Base-by-base conservation (phyloP, 768 basidiomycete species). In the Dacryopinax spathularia region DNA sequence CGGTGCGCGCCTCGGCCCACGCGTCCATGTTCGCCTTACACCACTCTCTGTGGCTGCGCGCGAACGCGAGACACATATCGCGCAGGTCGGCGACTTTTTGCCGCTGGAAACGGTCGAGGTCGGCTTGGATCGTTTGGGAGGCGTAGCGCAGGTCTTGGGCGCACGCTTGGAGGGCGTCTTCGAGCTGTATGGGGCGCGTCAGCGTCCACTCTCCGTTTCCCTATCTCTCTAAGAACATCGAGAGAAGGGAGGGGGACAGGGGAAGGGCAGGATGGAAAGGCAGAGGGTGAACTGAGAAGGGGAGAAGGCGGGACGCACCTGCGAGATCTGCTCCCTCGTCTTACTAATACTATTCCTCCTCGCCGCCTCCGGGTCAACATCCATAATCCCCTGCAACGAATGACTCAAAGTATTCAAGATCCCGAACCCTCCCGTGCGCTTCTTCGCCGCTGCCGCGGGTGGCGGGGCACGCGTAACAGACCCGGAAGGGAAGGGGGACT, bases 301-400 rank as follows among this genome's bases (percentile, higher is more conserved):
- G 3, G 33, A 18, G 60, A 37, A 29, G 16, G 2, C n/a, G 31
- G 13, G 20, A 72, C 77, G 68, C 71, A 94, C 94, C 79, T 93
- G 90, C n/a, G 91, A 91, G 66, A 97, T 96, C 20, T 83, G 84
- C 75, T 98, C 95, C 68, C 90, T 82, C 3, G 92, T 93, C 77
- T 96, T 97, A 66, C 88, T 88, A 67, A 99, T 98, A 61, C 86
- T 84, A 70, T 88, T 97, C 66, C 96, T 80, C 65, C 96, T 79
- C 4, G 95, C 94, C 18, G 89, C 90, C 77, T 98, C 96, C 1
- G 96, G 96, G 75, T 99, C 96, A 18, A 89, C 89, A 69, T 99
- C 96, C 87, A 99, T 97, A 86, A 98, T 94, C 3, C 95, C 94
- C 68, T 94, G 92, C 63, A 99, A 73, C 25, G 93, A 94, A 75